Conservation (phyloP, 345 rosid species). For the Linum trigynum region DNA sequence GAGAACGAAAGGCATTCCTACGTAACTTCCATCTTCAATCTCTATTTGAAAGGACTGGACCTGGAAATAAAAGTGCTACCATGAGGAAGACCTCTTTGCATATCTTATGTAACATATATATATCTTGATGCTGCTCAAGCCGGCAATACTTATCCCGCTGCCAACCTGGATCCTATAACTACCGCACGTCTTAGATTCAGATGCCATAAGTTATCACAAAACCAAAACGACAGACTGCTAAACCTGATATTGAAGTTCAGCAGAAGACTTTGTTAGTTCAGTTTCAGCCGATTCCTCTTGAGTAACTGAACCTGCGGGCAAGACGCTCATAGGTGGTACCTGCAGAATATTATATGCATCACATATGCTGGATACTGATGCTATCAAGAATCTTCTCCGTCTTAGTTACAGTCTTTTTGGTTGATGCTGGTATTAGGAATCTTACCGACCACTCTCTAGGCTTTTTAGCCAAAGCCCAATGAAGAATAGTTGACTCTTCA, state of each 20-base stretch:
- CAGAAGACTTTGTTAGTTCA: slow-evolving; percentile 32
- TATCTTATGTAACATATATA: too few relatives aligned
- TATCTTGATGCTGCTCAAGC: too few relatives aligned
- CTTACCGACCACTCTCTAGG: slow-evolving; percentile 96
- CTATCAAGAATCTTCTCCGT: slow-evolving; percentile 12
- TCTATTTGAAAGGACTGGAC: slow-evolving; percentile 66
- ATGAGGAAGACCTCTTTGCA: slow-evolving; percentile 2
- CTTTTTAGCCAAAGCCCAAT: slow-evolving; percentile 87
- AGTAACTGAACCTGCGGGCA: slow-evolving; percentile 71
- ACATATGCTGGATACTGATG: slow-evolving; percentile 8
- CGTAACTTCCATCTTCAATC: slow-evolving; percentile 57
- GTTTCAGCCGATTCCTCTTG: slow-evolving; percentile 53
- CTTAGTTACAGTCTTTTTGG: background rate
- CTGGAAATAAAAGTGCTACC: slow-evolving; percentile 32
- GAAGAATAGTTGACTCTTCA: slow-evolving; percentile 63
- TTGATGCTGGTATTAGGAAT: background rate
- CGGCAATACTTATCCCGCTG: too few relatives aligned
- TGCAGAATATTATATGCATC: slow-evolving; percentile 37
- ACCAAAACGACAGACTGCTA: background rate
- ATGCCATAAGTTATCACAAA: too few relatives aligned
- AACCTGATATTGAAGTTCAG: slow-evolving; percentile 60
- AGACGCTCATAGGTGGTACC: slow-evolving; percentile 60
- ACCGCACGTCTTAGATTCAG: too few relatives aligned
- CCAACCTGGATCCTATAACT: too few relatives aligned
- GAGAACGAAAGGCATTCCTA: slow-evolving; percentile 94